Evolutionary conservation across 2,329 filamentous ascomycete genomes (phyloP).

Genomic region (Talaromyces sp.): DNA sequence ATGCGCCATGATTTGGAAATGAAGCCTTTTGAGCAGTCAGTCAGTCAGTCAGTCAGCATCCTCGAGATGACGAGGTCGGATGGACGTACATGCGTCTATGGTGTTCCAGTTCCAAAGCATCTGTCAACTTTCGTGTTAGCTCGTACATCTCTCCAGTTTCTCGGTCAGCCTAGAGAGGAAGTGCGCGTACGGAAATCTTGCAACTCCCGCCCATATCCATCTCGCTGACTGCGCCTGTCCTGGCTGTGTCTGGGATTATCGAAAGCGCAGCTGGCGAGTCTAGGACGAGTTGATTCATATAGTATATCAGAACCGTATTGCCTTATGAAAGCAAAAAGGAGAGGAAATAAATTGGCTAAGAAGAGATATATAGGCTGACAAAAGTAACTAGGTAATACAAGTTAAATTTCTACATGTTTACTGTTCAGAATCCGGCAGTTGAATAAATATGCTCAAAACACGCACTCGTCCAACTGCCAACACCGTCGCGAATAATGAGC

Average conservation of each 20-base stretch:
- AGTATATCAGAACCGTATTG: not conserved
- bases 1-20: conserved; percentile 68
- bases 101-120: conserved; percentile 82
- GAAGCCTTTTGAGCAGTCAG: conserved; percentile 50
- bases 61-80: not conserved
- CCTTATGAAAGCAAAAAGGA: no score
- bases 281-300: conserved; percentile 10
- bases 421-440: not conserved
- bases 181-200: conserved; percentile 30
- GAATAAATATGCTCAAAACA: not conserved
- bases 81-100: conserved; percentile 55
- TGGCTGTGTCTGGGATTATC: not conserved
- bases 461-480: not conserved
- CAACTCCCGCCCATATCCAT: conserved; percentile 24
- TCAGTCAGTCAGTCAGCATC: not conserved
- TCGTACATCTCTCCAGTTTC: not conserved
- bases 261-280: not conserved
- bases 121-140: conserved; percentile 36
- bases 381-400: not conserved
- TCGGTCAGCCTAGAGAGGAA: not conserved
- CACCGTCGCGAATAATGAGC: not conserved
- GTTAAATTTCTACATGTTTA: not conserved
- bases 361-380: not conserved
- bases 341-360: not conserved
- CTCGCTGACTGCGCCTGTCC: conserved; percentile 14